These are phyloP conservation scores for Ichthyophonus hoferi DNA, from an alignment of 208 protist species.

Conservation along the genomic window DNA sequence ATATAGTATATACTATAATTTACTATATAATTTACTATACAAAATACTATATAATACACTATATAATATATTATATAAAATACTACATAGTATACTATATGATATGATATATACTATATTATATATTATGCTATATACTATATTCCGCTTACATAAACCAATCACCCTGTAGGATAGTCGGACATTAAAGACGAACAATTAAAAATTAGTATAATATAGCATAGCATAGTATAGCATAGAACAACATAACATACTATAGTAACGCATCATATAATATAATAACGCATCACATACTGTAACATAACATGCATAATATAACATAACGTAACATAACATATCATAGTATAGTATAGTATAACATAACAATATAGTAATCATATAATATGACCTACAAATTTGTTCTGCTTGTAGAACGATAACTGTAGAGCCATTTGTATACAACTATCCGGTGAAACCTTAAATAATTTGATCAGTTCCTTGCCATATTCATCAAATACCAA, in stretches of 20 bases:
- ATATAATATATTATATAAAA: background rate
- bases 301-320: background rate
- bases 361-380: background rate
- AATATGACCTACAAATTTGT: slow-evolving; percentile 32
- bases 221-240: background rate
- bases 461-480: slow-evolving; percentile 48
- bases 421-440: slow-evolving; percentile 58
- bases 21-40: too few relatives aligned
- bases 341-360: background rate
- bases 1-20: too few relatives aligned
- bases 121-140: too few relatives aligned
- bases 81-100: too few relatives aligned
- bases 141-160: too few relatives aligned
- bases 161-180: too few relatives aligned
- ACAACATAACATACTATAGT: background rate
- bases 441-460: slow-evolving; percentile 44
- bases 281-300: background rate
- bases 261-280: background rate
- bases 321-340: background rate
- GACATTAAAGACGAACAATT: too few relatives aligned
- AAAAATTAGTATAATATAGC: too few relatives aligned
- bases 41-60: background rate
- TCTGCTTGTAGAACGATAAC: slow-evolving; percentile 42
- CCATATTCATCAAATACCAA: slow-evolving; percentile 26
- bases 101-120: too few relatives aligned